Base-by-base conservation (phyloP, 2,329 filamentous ascomycete species). In the Colletotrichum acutatum region DNA sequence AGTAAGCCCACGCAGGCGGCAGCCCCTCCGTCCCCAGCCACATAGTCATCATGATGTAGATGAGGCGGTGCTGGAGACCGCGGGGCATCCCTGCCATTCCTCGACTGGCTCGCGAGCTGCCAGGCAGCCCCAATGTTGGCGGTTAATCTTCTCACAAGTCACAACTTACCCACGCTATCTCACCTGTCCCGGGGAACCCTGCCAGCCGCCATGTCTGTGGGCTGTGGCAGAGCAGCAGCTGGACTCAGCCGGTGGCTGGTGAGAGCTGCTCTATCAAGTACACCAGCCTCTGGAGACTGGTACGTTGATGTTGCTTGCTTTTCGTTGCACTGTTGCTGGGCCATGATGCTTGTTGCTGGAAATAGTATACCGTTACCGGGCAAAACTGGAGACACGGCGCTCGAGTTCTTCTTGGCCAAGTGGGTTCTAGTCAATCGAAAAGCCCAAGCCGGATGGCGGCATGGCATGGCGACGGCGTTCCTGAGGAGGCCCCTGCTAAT, bases 41-140 rank as follows among this genome's bases (percentile, higher is more conserved):
- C 66, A 62, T 34, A n/a, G 32, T n/a, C 42, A 28, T 54, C 12
- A 28, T 14, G 49, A 37, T 42, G 70, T 14, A 42, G 60, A 65
- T 57, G 70, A 69, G 70, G 66, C 70, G 46, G 66, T 72, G 70
- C 60, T 22, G 22, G 24, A 62, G 57, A 68, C 52, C 57, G 58
- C 58, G 59, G 66, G 66, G 65, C 54, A 60, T 49, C 42, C 66
- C 64, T 62, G 59, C 30, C n/a, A 30, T 24, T n/a, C 46, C n/a
- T 14, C 16, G n/a, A 28, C 37, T 62, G 62, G 30, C 62, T 66
- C 34, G 30, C 7, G 1, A 32, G 62, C 37, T 58, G 34, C 30
- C 53, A 56, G 28, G 22, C 46, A 53, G 28, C 28, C 42, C 37
- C 24, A 62, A n/a, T 24, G 54, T 53, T 56, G 56, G 68, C 64